Evolutionary conservation across 805 yeast genomes (phyloP).

Genomic region (Diddensiella transvaalensis): DNA sequence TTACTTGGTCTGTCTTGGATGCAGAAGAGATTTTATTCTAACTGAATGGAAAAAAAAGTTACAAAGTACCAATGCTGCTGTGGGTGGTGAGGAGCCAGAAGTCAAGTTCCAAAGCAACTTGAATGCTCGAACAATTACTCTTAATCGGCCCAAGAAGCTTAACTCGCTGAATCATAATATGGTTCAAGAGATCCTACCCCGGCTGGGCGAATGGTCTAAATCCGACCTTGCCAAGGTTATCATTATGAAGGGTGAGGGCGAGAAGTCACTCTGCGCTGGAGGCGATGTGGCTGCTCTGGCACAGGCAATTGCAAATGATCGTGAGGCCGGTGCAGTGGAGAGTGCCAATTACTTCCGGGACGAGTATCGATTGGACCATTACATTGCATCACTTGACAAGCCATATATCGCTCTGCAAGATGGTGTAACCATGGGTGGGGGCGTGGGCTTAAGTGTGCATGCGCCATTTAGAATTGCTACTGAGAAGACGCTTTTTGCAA

Average conservation of each 20-base stretch:
- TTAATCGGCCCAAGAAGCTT: conserved; percentile 78
- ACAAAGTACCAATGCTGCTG: too few relatives aligned
- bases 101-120: conserved; percentile 62
- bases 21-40: too few relatives aligned
- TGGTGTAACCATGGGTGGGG: conserved; percentile 98
- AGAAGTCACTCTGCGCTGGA: conserved; percentile 86
- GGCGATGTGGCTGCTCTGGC: conserved; percentile 91
- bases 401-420: conserved; percentile 84
- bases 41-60: too few relatives aligned
- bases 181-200: conserved; percentile 67
- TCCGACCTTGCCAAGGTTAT: conserved; percentile 61
- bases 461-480: conserved; percentile 92
- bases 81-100: conserved; percentile 38
- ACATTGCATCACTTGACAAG: conserved; percentile 76
- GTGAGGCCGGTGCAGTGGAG: conserved; percentile 47
- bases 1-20: too few relatives aligned
- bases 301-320: conserved; percentile 27
- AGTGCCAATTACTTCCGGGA: conserved; percentile 66
- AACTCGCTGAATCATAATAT: conserved; percentile 79
- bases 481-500: conserved; percentile 84
- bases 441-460: conserved; percentile 88
- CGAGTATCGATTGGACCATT: conserved; percentile 79
- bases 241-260: conserved; percentile 59
- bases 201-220: conserved; percentile 73
- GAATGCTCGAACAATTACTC: conserved; percentile 65